A percentile compares a stretch with the other conserved stretches of the same genome.
phyloP scores from a whole-genome alignment of 2,329 filamentous ascomycete species.

The Bipolaris victoriae region DNA sequence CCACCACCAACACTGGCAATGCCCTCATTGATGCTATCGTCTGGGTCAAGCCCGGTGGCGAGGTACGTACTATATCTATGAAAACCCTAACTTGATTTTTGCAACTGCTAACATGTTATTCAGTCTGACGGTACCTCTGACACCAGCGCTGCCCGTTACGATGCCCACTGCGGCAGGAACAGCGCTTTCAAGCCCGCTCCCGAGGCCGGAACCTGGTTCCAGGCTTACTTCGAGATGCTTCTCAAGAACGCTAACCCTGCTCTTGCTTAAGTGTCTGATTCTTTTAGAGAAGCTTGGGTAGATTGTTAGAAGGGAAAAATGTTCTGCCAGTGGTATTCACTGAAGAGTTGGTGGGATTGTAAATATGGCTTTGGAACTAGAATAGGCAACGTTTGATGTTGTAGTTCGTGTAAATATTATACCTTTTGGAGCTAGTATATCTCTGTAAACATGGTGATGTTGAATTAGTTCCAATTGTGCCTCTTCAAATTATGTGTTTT shows the following conservation, averaged over 20 bases:
- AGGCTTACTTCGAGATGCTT: conserved; percentile 51
- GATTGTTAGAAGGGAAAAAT: neutral
- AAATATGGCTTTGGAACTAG: neutral
- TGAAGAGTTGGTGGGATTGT: neutral
- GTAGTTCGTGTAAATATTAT: neutral
- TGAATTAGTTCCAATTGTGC: neutral
- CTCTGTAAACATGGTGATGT: neutral
- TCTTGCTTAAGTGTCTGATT: conserved; percentile 23
- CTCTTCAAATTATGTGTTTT: neutral
- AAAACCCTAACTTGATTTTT: neutral
- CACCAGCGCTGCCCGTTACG: conserved; percentile 56
- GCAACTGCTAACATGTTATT: neutral
- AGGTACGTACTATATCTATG: conserved; percentile 29
- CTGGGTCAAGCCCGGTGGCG: conserved; percentile 72
- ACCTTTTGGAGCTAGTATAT: neutral
- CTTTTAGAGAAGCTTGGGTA: neutral
- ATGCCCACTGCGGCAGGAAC: conserved; percentile 60
- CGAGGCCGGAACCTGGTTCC: conserved; percentile 72
- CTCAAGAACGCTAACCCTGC: conserved; percentile 45
- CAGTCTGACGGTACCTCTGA: conserved; percentile 55
- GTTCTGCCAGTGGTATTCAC: neutral
- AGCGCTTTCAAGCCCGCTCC: conserved; percentile 68
- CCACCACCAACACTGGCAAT: conserved; percentile 66
- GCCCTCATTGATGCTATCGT: conserved; percentile 68
- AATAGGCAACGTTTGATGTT: neutral